Evolutionary conservation across 306 rosid genomes (phyloP), one percentile per base, ranked within the genome.

Genomic region (Dalbergia cultrata): DNA sequence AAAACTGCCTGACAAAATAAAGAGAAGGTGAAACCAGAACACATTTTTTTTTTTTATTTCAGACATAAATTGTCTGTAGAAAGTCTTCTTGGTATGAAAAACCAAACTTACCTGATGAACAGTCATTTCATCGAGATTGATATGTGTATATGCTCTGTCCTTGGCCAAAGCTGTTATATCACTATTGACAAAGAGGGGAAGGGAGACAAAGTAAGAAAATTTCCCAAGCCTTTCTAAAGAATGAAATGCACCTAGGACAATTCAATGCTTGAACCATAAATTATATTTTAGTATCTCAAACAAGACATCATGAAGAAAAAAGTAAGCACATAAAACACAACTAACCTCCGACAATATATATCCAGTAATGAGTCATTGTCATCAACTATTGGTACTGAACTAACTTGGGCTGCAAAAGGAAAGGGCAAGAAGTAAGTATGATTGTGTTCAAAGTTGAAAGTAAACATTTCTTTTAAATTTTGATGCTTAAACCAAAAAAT

Each of bases 131-230:
- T 96, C 97, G 44, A 96, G 94, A 86, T 96, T 96, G 57, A 89
- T 89, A 56, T 84, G 97, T 54, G 97, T 88, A 81, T 96, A 96
- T 58, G 93, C 93, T 82, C 93, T 93, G 90, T 93, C 99, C 88
- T 88, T 96, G 57, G 99, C 99, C 92, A 96, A 90, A 72, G 99
- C 97, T 69, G 98, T 96, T 83, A 96, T 96, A 85, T 96, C 99
- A 86, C 99, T 96, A 88, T 60, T 26, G 31, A 26, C 31, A 81
- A 79, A 76, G 67, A 35, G 71, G 56, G 53, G 39, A 80, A 37
- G 59, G 75, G 67, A 73, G 62, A 34, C 21, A 77, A 75, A 65
- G 68, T 74, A 60, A 84, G 81, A 71, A 77, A 26, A 26, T 26
- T 26, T 75, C 63, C 26, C 65, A 72, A 45, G 50, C 60, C 56